phyloP scores from a whole-genome alignment of 73 alveolate genomes.

The Paramecium biaurelia region DNA sequence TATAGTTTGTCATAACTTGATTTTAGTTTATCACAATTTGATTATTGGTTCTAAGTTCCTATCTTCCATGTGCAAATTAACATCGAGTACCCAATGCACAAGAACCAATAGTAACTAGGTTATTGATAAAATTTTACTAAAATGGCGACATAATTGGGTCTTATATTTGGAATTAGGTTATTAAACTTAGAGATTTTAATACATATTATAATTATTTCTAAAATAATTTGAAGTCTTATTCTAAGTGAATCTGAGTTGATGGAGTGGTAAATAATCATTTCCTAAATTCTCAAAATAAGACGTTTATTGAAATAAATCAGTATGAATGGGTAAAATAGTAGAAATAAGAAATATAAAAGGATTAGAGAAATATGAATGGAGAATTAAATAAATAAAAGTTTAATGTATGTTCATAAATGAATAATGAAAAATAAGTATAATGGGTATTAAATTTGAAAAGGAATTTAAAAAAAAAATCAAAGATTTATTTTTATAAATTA shows the following conservation, averaged over 20 bases:
- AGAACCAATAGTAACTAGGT: background rate
- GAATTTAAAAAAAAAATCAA: background rate
- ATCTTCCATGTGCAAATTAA: conserved; percentile 20
- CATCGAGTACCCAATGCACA: conserved; percentile 4
- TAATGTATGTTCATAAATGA: background rate
- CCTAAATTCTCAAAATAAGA: background rate
- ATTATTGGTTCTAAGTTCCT: background rate
- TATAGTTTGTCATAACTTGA: background rate
- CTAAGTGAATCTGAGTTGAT: background rate
- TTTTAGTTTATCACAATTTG: background rate
- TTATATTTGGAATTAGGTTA: conserved; percentile 8
- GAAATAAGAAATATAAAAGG: background rate
- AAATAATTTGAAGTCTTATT: background rate
- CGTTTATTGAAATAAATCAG: background rate
- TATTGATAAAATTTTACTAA: background rate
- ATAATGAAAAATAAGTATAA: background rate
- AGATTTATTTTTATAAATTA: background rate
- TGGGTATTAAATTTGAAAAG: background rate
- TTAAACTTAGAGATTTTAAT: background rate
- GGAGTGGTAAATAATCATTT: background rate
- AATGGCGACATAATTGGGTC: background rate
- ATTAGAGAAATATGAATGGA: background rate
- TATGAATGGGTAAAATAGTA: background rate
- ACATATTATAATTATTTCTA: background rate
- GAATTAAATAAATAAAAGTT: background rate